Evolutionary conservation across 352 stramenopile genomes (phyloP), one percentile per base, ranked within the genome.

Genomic region (Elongisporangium undulatum): DNA sequence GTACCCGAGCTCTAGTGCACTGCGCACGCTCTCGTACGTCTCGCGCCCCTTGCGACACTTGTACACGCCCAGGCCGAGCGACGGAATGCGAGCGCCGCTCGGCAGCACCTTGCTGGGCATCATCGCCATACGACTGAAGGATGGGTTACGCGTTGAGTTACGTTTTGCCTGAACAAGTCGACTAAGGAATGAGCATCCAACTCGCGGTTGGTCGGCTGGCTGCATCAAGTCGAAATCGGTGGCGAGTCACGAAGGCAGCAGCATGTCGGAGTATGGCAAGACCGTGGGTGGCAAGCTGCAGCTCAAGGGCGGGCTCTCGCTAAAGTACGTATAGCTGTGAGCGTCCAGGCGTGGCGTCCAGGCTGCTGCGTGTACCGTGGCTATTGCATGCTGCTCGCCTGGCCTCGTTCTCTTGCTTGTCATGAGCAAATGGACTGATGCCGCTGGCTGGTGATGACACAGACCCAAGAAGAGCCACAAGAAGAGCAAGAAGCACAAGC

Each of bases 231-330:
- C 26, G n/a, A 12, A 38, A 38, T 13, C 9, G 26, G 26, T 38
- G 53, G 59, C 21, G 12, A 15, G 20, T 17, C n/a, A 53, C 20
- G 15, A 51, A 29, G 54, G 26, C 23, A 61, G 53, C n/a, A 61
- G 49, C 9, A 65, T 58, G 38, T 51, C 69, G 4, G 76, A 76
- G 34, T 92, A 92, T 53, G 58, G 55, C 61, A 90, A 87, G 75
- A 84, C 83, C 20, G 72, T 95, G 20, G 76, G 85, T 26, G 85
- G 85, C 51, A 90, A 90, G 62, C 67, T 95, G 59, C 67, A 82
- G 74, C 83, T 95, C 59, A 95, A 94, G 67, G 84, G 86, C 56
- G 77, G 82, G 1, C 45, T 98, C 64, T 87, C 94, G 56, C 73
- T 97, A 26, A 94, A 88, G 63, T 80, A 75, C 48, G 79, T 92